Percentiles rank a stretch among this genome's conserved stretches.
Evolutionary conservation across 1,284 basidiomycete genomes (phyloP).

Genomic region (Abortiporus biennis): DNA sequence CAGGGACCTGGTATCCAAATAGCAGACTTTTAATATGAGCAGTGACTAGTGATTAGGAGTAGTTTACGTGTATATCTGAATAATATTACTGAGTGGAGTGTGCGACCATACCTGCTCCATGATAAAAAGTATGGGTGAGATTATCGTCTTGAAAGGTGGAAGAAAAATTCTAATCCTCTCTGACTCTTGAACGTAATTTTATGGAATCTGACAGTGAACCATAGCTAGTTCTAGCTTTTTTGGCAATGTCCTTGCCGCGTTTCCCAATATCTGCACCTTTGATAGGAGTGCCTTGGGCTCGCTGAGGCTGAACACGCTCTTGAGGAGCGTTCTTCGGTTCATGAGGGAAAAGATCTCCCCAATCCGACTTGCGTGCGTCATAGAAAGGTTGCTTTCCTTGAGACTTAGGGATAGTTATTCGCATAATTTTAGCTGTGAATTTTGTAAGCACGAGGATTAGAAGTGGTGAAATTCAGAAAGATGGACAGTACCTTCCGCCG

Average conservation of each 20-base stretch:
- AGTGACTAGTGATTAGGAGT: slow-evolving; percentile 2
- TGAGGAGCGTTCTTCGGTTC: slow-evolving; percentile 67
- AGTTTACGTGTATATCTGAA: background rate
- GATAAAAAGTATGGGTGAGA: background rate
- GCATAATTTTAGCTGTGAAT: slow-evolving; percentile 76
- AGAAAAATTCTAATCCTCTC: no score
- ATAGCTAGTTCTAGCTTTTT: background rate
- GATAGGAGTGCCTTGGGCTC: slow-evolving; percentile 21
- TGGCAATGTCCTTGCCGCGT: background rate
- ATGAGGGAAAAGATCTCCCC: slow-evolving; percentile 97
- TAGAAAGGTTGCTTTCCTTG: slow-evolving; percentile 94
- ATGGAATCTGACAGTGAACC: background rate
- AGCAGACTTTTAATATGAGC: slow-evolving; percentile 38
- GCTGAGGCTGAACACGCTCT: slow-evolving; percentile 51
- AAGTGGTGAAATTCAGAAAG: background rate
- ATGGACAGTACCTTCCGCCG: slow-evolving; percentile 57
- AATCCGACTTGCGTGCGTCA: slow-evolving; percentile 87
- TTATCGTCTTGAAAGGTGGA: background rate
- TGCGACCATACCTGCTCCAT: no score
- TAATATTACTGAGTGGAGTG: no score
- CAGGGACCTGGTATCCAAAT: slow-evolving; percentile 84
- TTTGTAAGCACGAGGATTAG: slow-evolving; percentile 1
- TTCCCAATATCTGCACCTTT: slow-evolving; percentile 8
- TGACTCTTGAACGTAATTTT: no score
- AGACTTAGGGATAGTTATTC: slow-evolving; percentile 86